Conservation (phyloP, 1,284 basidiomycete genomes). For the Ganoderma multipileum region DNA sequence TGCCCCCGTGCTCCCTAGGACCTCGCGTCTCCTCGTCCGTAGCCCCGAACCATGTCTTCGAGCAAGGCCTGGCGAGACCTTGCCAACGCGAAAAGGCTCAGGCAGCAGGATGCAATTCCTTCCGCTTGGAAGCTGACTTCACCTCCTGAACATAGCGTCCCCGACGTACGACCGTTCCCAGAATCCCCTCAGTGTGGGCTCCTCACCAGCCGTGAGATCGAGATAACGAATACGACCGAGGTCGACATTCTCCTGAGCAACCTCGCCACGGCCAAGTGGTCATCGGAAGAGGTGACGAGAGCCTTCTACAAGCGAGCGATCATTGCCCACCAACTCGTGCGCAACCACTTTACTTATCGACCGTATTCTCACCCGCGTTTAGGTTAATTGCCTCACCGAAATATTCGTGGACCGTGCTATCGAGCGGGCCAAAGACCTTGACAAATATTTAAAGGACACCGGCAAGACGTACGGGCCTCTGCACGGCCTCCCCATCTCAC, state of each 20-base stretch:
- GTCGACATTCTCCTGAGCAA: conserved; percentile 47
- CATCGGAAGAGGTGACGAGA: conserved; percentile 54
- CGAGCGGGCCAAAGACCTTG: conserved; percentile 51
- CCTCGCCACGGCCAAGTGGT: conserved; percentile 48
- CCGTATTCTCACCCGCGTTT: not conserved
- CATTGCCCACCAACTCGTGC: conserved; percentile 65
- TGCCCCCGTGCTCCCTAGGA: not conserved
- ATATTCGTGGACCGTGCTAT: conserved; percentile 56
- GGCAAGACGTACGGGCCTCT: conserved; percentile 54
- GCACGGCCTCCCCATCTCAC: conserved; percentile 59
- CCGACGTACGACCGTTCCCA: conserved; percentile 53
- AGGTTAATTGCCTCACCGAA: conserved; percentile 60
- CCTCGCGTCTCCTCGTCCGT: not conserved
- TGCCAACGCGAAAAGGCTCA: conserved; percentile 48
- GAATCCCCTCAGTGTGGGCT: conserved; percentile 46
- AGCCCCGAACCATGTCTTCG: not conserved
- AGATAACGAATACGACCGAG: conserved; percentile 56
- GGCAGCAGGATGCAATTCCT: conserved; percentile 56
- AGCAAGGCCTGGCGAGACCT: conserved; percentile 49
- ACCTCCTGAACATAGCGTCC: conserved; percentile 38
- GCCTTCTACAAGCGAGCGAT: conserved; percentile 67
- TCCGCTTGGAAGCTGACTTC: conserved; percentile 50
- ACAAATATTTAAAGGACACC: conserved; percentile 47
- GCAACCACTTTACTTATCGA: conserved; percentile 17
- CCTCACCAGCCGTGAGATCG: conserved; percentile 52